A percentile compares a stretch with the other conserved stretches of the same genome.
Conservation (phyloP, 2,329 filamentous ascomycete species). For the Neurospora sp. region DNA sequence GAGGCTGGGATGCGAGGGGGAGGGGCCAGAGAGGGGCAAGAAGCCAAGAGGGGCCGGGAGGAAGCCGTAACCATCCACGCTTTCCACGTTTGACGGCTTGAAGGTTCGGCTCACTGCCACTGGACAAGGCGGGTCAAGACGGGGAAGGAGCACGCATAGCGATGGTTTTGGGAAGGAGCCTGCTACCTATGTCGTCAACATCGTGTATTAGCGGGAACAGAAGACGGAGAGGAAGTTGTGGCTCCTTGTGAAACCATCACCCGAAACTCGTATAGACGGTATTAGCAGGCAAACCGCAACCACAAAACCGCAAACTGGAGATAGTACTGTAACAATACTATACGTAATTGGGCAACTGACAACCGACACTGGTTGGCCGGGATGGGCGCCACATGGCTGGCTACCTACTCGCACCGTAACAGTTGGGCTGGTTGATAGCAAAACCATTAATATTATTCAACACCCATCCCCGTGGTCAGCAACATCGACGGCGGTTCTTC, state of each 20-base stretch:
- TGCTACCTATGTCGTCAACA: background rate
- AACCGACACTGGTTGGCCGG: background rate
- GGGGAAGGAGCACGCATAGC: background rate
- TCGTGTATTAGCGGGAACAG: background rate
- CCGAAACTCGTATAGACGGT: background rate
- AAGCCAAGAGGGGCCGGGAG: background rate
- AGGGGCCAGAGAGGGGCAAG: background rate
- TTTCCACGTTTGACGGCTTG: background rate
- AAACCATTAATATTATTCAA: background rate
- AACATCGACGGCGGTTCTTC: background rate
- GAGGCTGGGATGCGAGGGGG: background rate
- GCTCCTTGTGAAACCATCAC: background rate
- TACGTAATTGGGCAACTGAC: background rate
- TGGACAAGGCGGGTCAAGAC: background rate
- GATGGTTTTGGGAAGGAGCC: background rate
- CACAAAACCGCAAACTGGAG: background rate
- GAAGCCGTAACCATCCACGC: background rate
- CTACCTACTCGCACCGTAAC: background rate
- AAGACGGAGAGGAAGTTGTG: background rate
- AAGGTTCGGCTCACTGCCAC: background rate
- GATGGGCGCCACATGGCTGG: background rate
- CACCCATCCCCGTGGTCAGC: background rate
- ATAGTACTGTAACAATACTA: background rate
- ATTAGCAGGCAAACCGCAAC: background rate
- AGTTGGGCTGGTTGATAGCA: background rate